These are phyloP conservation scores for Vigna unguiculata DNA, from an alignment of 306 rosid species.

Conservation along the genomic window DNA sequence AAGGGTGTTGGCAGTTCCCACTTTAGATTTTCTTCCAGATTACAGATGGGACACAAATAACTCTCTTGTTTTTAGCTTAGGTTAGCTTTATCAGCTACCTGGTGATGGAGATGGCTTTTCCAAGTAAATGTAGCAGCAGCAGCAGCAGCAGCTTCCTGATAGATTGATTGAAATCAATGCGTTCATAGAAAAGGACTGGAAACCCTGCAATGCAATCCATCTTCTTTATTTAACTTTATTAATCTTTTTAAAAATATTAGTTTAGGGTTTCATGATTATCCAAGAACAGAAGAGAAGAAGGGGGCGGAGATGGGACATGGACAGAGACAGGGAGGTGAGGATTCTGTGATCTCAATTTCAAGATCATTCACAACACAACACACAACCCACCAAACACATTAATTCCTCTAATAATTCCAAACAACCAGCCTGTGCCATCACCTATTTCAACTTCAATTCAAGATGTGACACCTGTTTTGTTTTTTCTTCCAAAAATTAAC, in stretches of 20 bases:
- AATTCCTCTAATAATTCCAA: conserved; percentile 45
- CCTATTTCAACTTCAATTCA: neutral
- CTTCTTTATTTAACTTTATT: no score
- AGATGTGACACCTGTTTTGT: conserved; percentile 37
- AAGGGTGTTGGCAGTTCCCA: neutral
- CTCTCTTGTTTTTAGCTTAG: no score
- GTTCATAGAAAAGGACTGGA: no score
- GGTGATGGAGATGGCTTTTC: neutral
- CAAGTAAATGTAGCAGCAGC: no score
- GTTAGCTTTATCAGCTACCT: neutral
- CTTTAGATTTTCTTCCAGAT: neutral
- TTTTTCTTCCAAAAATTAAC: neutral
- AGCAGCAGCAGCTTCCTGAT: no score
- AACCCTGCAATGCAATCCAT: no score
- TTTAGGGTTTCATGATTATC: neutral
- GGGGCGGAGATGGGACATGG: neutral
- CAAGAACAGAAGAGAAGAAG: neutral
- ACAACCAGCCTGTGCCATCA: conserved; percentile 37
- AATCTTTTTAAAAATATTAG: no score
- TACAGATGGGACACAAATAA: neutral
- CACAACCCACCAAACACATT: conserved; percentile 42
- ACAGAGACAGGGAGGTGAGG: conserved; percentile 36
- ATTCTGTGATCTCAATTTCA: conserved; percentile 45
- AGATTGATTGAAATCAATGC: neutral
- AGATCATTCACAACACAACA: conserved; percentile 16